phyloP scores from a whole-genome alignment of 306 rosid species.

The Quercus variabilis region DNA sequence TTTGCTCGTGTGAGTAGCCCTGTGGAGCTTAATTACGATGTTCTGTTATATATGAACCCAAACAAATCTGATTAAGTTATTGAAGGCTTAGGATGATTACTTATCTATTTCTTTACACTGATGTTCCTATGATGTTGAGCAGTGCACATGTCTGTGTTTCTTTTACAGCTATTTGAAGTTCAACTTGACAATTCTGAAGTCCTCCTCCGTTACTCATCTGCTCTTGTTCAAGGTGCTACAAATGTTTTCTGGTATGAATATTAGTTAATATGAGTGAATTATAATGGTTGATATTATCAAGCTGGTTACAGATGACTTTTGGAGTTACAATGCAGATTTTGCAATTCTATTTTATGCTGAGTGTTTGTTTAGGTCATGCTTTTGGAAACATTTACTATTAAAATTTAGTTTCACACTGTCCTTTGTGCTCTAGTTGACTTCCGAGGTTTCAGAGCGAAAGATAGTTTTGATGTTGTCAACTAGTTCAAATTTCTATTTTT shows the following conservation, averaged over 20 bases:
- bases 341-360: not conserved
- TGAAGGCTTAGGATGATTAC: not conserved
- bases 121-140: slow-evolving; percentile 7
- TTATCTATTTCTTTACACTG: slow-evolving; percentile 13
- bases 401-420: not conserved
- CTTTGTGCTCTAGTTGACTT: slow-evolving; percentile 8
- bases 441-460: not conserved
- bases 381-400: not conserved
- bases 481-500: not conserved
- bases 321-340: not conserved
- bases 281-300: not conserved
- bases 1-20: not conserved
- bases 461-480: not conserved
- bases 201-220: slow-evolving; percentile 93
- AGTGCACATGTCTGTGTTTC: slow-evolving; percentile 18
- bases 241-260: slow-evolving; percentile 89
- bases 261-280: not conserved
- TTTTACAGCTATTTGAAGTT: slow-evolving; percentile 83
- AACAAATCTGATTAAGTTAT: not conserved
- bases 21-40: not conserved
- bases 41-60: not conserved
- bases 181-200: slow-evolving; percentile 80
- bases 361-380: not conserved
- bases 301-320: not conserved
- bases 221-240: slow-evolving; percentile 96